Evolutionary conservation across 495 filamentous ascomycete genomes (phyloP), one percentile per base, ranked within the genome.

Genomic region (Penicillium mononematosum): DNA sequence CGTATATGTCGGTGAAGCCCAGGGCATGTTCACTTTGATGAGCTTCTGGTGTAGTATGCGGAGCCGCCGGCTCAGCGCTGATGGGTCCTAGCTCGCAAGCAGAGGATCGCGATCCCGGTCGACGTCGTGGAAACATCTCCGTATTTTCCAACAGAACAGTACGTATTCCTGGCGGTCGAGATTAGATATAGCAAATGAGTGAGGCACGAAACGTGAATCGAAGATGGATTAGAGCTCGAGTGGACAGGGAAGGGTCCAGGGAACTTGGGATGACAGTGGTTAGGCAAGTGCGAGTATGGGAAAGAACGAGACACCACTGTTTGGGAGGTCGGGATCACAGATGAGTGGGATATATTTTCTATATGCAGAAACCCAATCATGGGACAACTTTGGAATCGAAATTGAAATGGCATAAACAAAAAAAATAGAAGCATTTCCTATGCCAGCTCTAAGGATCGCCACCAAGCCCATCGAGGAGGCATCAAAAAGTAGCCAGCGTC

Each of bases 1-100:
- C 82, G 48, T 85, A 85, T 17, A 89, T 65, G 34, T 67, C 64
- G 20, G 53, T 50, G 45, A 66, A 66, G 9, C 63, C 64, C 6
- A 49, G 50, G 5, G 61, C 50, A 42, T 58, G 22, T 12, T 51
- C 53, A 16, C 16, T 24, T 4, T 52, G 46, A n/a, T 10, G 36
- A 36, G 45, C 7, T 20, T 27, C 22, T 10, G 49, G 31, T 29
- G 16, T 19, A 27, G 6, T 36, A 14, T 49, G 16, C 32, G 24
- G 44, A 10, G 11, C 22, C 12, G 19, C 11, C 19, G 42, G 58
- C 20, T 34, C 29, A 3, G 32, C 4, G 41, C 27, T 24, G 10
- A 9, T 25, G 25, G 50, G 22, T 2, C 24, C 17, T 24, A 19
- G 50, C 8, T 52, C 45, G 5, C 29, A 48, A 4, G 45, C 29